Base-by-base conservation (phyloP, 345 rosid genomes). In the Aquilaria yunnanensis region DNA sequence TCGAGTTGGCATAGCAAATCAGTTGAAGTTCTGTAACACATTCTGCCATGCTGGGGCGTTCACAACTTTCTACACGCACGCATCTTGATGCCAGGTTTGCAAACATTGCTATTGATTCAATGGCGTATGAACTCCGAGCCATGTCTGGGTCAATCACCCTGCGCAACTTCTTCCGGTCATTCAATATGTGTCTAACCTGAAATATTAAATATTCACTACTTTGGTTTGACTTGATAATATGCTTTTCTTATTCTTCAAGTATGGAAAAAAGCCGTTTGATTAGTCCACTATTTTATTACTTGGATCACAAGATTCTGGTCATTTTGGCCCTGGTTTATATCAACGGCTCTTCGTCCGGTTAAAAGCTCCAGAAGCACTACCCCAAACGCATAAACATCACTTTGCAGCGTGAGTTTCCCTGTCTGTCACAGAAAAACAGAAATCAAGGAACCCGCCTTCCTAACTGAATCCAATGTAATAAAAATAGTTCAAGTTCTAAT, bases 301-400 rank as follows among this genome's bases (percentile, higher is more conserved):
- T 90, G 98, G 75, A 93, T 71, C 54, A 93, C 98, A 52, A 93
- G 94, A 72, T 93, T 93, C 73, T 90, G 98, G 70, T 93, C 96
- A 54, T 74, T 80, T 62, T 85, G 84, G 29, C 89, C 98, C 71
- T 87, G 96, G 75, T 75, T 88, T 67, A 93, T 66, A 80, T 93
- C 96, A 45, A 93, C 82, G 2, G 98, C 98, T 78, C 97, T 80
- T 47, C 98, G 94, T 60, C 97, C 98, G 1, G 98, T 93, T 68
- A 90, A 79, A 70, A 90, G 92, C 77, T 93, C 98, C 43, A 93
- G 76, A 60, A 93, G 96, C 67, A 93, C 97, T 70, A 93, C 97
- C 13, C 98, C 97, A 63, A 90, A 93, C 75, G 98, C 98, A 68
- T 93, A 93, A 51, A 88, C 96, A 72, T 93, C 98, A 57, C 97